Evolutionary conservation across 2,329 filamentous ascomycete genomes (phyloP).

Genomic region (Pseudohalonectria lignicola): DNA sequence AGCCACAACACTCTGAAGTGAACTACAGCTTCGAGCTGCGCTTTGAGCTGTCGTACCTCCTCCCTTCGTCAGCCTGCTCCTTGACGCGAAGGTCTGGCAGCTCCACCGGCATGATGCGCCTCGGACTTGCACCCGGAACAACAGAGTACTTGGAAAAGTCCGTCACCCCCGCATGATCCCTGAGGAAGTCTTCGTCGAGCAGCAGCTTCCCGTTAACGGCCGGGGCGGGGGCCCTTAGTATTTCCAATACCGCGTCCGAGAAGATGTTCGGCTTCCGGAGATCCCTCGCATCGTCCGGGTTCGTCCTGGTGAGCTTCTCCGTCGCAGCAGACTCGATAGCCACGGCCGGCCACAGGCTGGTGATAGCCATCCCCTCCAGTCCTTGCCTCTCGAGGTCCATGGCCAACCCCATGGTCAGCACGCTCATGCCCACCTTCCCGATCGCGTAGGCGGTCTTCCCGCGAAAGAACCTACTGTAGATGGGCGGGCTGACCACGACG

Average conservation of each 20-base stretch:
- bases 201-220: conserved; percentile 61
- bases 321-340: conserved; percentile 71
- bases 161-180: conserved; percentile 47
- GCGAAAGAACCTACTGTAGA: conserved; percentile 75
- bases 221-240: conserved; percentile 48
- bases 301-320: conserved; percentile 31
- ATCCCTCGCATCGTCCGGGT: conserved; percentile 39
- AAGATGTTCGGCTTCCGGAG: conserved; percentile 64
- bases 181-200: conserved; percentile 73
- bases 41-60: conserved; percentile 53
- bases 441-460: conserved; percentile 79
- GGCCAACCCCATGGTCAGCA: conserved; percentile 68
- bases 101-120: conserved; percentile 66
- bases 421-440: conserved; percentile 72
- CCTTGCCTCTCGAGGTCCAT: conserved; percentile 69
- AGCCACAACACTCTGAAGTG: too few species aligned
- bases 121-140: conserved; percentile 49
- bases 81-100: conserved; percentile 61
- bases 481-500: conserved; percentile 72
- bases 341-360: conserved; percentile 71
- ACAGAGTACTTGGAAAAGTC: conserved; percentile 67
- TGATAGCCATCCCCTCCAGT: conserved; percentile 59
- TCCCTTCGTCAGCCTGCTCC: conserved; percentile 74
- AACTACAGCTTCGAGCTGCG: conserved; percentile 3
- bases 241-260: conserved; percentile 66